These are phyloP conservation scores for Podospora anserina DNA, from an alignment of 495 filamentous ascomycete species.

Conservation along the genomic window DNA sequence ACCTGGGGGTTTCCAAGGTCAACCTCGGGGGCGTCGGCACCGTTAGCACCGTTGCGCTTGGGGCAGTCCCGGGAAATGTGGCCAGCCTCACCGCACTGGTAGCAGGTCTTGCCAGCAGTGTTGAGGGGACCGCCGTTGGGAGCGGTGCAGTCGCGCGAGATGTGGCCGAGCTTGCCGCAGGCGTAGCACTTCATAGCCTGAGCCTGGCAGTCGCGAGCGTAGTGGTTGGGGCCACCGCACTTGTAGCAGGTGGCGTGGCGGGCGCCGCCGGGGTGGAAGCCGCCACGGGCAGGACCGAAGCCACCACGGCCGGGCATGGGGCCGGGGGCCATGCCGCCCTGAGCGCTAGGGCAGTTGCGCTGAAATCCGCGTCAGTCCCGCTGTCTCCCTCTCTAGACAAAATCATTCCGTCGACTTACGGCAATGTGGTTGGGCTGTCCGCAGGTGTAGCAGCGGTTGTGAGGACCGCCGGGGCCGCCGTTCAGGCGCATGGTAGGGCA, in stretches of 20 bases:
- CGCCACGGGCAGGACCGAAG: conserved; percentile 55
- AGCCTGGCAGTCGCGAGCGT: conserved; percentile 96
- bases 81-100: conserved; percentile 90
- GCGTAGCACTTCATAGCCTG: conserved; percentile 99
- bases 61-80: conserved; percentile 97
- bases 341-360: conserved; percentile 75
- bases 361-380: conserved; percentile 35
- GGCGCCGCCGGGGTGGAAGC: conserved; percentile 57
- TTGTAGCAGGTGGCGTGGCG: conserved; percentile 97
- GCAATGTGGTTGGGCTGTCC: conserved; percentile 86
- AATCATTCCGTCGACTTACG: conserved; percentile 28
- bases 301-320: conserved; percentile 56
- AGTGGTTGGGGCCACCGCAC: conserved; percentile 98
- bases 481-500: conserved; percentile 95
- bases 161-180: conserved; percentile 97
- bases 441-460: conserved; percentile 92
- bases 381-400: background rate
- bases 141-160: conserved; percentile 94
- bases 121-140: conserved; percentile 95
- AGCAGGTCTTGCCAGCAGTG: conserved; percentile 97
- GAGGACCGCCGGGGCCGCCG: conserved; percentile 59
- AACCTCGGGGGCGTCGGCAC: conserved; percentile 41
- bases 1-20: conserved; percentile 25
- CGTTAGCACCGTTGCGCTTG: conserved; percentile 52
- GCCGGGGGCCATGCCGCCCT: conserved; percentile 60